Base-by-base conservation (phyloP, 495 filamentous ascomycete species). In the Terfezia claveryi region DNA sequence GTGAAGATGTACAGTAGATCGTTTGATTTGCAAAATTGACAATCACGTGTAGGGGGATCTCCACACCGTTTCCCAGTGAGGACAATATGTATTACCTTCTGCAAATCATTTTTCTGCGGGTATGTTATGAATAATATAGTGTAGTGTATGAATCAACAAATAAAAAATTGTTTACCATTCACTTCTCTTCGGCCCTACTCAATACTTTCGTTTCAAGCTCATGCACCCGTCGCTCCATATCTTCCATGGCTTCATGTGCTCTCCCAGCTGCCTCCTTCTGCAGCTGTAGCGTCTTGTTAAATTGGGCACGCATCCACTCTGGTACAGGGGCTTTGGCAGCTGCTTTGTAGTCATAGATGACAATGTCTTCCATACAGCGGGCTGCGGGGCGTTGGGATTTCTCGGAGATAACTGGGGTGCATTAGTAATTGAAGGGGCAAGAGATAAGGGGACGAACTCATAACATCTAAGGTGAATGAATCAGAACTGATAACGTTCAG, bases 301-400 rank as follows among this genome's bases (percentile, higher is more conserved):
- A 84, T 50, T 78, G 70, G 1, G 76, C 70, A 41, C 78, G 61
- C 70, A 89, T 76, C 58, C 85, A 95, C 0, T 67, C 66, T 38
- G 77, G 78, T 58, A 94, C 69, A 41, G 72, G 60, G 0, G 72
- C 69, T 64, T 80, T 83, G 49, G 68, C 67, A 17, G 70, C 76
- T 14, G 65, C 66, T 50, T 67, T 70, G 66, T 95, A 95, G 68
- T 95, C 83, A 68, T 93, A 95, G 0, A 86, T 70, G 3, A 89
- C 82, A 51, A 86, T 77, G 59, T 92, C 85, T 69, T 95, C 91
- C 16, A 78, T 69, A 55, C 85, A 83, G 38, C 80, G 68, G 23
- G 87, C 87, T 2, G 85, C 83, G n/a, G 79, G 73, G 14, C 91
- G 76, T 62, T 80, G 79, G 59, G 85, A 78, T 38, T 76, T 71